Conservation (phyloP, 176 grass and related monocot genomes). For the Musa troglodytarum region DNA sequence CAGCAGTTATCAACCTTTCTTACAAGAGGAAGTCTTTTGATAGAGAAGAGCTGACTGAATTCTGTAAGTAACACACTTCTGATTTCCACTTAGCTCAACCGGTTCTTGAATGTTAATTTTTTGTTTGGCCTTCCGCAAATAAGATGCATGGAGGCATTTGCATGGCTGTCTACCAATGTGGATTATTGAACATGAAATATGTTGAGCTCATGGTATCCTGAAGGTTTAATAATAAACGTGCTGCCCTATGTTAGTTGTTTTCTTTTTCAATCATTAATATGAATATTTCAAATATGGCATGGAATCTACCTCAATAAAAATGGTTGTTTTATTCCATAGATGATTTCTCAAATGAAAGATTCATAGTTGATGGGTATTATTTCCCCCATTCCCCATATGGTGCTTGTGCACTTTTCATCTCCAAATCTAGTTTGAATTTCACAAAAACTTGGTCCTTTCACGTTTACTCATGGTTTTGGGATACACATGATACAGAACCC, state of each 20-base stretch:
- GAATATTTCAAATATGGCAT: not conserved
- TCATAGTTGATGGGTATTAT: too few relatives aligned
- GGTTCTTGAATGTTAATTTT: not conserved
- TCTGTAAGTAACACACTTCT: constrained; percentile 37
- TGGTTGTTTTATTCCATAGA: constrained; percentile 7
- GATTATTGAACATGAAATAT: too few relatives aligned
- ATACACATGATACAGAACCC: not conserved
- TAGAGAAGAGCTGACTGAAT: constrained; percentile 41
- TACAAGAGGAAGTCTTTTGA: constrained; percentile 78
- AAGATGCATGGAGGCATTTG: not conserved
- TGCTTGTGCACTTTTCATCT: not conserved
- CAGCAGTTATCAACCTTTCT: constrained; percentile 66
- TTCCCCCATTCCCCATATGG: too few relatives aligned
- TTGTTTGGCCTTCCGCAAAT: not conserved
- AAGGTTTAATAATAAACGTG: not conserved
- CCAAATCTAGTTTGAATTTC: not conserved
- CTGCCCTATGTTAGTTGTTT: not conserved
- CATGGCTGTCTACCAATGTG: not conserved
- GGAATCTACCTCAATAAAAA: not conserved
- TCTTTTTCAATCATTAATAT: not conserved
- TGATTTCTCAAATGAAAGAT: not conserved
- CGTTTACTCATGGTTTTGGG: not conserved
- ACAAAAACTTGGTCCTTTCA: too few relatives aligned
- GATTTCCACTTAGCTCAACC: not conserved
- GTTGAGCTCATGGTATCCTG: too few relatives aligned